Base-by-base conservation (phyloP, 2,329 filamentous ascomycete genomes). In the Exophiala bonariae region DNA sequence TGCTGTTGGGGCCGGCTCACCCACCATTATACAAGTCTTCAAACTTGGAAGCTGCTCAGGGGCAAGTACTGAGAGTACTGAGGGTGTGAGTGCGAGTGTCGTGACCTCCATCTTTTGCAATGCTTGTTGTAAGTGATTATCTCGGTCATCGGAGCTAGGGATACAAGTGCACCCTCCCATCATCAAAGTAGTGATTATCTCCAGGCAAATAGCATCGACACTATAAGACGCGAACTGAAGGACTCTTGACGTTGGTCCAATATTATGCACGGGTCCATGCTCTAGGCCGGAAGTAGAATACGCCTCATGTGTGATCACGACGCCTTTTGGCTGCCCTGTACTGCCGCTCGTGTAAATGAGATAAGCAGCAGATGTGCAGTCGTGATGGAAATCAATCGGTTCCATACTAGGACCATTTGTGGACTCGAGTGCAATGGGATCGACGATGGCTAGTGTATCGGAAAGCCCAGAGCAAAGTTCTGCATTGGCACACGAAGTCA, bases 91-190 rank as follows among this genome's bases (percentile, higher is more conserved):
- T 55, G 79, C 74, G 3, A 72, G 74, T 69, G 72, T 75, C 35
- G 72, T 78, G 17, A 74, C 75, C 11, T 73, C 63, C 68, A 77
- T 75, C 0, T 71, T 62, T 4, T 69, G 68, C 22, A 83, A 75
- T 1, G 71, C 72, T 2, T 70, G 73, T 1, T 69, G 62, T 3
- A 82, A 65, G 44, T 81, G 73, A 44, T 74, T 71, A 26, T 75
- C 61, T 13, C 76, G 66, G 44, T 80, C 74, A 4, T 71, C 61
- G 1, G 75, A 66, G 4, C 74, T 72, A 0, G 82, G 80, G 0
- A 84, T 68, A 49, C 81, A 84, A 5, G 85, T 69, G 44, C 78
- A 82, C 0, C 78, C 81, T 16, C 82, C 82, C 20, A 74, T 66
- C 7, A 77, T 68, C 3, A 85, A 65, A 0, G 78, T 74, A 0